A percentile compares a stretch with the other conserved stretches of the same genome.
Conservation (phyloP, 2,329 filamentous ascomycete species). For the Neodidymelliopsis sp. region DNA sequence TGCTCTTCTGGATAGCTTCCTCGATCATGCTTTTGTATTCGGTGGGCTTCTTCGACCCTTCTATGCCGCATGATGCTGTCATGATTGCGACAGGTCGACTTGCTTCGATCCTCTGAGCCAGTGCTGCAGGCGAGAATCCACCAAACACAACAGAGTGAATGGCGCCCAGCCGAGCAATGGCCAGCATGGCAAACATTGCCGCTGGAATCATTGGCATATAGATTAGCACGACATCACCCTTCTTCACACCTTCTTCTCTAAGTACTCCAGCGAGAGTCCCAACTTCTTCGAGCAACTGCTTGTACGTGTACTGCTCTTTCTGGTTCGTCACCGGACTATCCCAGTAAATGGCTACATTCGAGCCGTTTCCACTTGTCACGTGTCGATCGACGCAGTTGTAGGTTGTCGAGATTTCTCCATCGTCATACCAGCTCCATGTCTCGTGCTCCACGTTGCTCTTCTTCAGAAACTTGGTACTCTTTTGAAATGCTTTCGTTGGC, state of each 20-base stretch:
- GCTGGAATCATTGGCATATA: conserved; percentile 99
- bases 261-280: conserved; percentile 83
- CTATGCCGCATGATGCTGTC: conserved; percentile 91
- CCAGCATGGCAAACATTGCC: conserved; percentile 84
- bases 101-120: conserved; percentile 89
- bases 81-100: conserved; percentile 78
- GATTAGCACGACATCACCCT: conserved; percentile 85
- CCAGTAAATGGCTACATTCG: conserved; percentile 79
- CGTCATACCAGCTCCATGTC: conserved; percentile 90
- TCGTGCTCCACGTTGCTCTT: conserved; percentile 69
- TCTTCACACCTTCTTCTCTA: conserved; percentile 79
- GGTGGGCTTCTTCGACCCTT: conserved; percentile 80
- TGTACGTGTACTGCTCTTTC: conserved; percentile 78
- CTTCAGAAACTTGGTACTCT: conserved; percentile 68
- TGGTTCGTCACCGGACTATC: conserved; percentile 83
- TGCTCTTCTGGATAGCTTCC: conserved; percentile 72
- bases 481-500: conserved; percentile 68
- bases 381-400: conserved; percentile 93
- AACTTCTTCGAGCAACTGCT: conserved; percentile 77
- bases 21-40: conserved; percentile 78
- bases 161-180: conserved; percentile 80
- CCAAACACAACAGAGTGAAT: conserved; percentile 94
- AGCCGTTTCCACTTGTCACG: conserved; percentile 76
- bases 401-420: conserved; percentile 86
- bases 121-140: conserved; percentile 80